phyloP scores from a whole-genome alignment of 495 filamentous ascomycete species.

The Hypoxylon crocopeplum region DNA sequence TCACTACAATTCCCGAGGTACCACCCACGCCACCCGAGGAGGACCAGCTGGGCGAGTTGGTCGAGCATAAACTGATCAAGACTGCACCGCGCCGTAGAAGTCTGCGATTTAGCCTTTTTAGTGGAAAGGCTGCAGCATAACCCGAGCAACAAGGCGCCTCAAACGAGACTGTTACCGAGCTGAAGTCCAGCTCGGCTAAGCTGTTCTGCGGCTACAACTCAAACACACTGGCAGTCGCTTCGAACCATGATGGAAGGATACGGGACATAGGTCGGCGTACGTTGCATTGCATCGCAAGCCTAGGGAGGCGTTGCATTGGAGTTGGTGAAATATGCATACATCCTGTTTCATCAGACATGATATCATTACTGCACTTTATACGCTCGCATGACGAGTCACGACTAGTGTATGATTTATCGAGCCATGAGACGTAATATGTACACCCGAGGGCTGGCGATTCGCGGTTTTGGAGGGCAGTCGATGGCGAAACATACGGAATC shows the following conservation, averaged over 20 bases:
- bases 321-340: slow-evolving; percentile 8
- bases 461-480: slow-evolving; percentile 3
- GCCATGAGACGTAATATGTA: slow-evolving; percentile 4
- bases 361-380: slow-evolving; percentile 10
- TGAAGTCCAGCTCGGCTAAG: not conserved
- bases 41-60: slow-evolving; percentile 27
- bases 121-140: slow-evolving; percentile 21
- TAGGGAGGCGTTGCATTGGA: slow-evolving; percentile 13
- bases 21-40: slow-evolving; percentile 44
- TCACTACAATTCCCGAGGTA: slow-evolving; percentile 40
- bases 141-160: not conserved
- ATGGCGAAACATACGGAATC: not conserved
- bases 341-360: slow-evolving; percentile 1
- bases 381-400: slow-evolving; percentile 5
- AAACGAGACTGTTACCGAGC: not conserved
- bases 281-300: slow-evolving; percentile 20
- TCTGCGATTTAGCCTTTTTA: slow-evolving; percentile 39
- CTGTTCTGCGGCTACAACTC: too few species aligned
- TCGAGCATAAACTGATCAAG: slow-evolving; percentile 32
- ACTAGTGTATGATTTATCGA: slow-evolving; percentile 16
- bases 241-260: slow-evolving; percentile 12
- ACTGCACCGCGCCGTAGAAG: slow-evolving; percentile 37
- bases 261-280: slow-evolving; percentile 11
- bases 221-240: too few species aligned
- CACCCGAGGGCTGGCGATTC: slow-evolving; percentile 2